phyloP scores from a whole-genome alignment of 2,329 filamentous ascomycete species.

The Phaeosphaeriaceae sp. region DNA sequence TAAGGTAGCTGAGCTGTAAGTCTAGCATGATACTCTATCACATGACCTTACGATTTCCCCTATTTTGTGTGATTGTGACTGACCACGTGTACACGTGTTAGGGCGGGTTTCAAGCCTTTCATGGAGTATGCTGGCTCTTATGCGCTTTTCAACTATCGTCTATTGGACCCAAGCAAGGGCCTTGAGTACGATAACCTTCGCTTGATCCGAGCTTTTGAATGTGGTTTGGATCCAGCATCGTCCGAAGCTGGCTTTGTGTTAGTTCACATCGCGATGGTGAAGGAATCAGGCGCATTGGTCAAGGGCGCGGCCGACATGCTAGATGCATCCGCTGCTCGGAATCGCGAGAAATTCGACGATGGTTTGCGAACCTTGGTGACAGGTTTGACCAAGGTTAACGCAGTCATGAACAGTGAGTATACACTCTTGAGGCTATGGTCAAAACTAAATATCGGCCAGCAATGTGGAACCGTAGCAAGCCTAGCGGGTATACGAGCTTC shows the following conservation, averaged over 20 bases:
- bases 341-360: constrained; percentile 67
- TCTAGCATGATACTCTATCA: too few relatives aligned
- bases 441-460: constrained; percentile 47
- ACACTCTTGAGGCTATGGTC: too few relatives aligned
- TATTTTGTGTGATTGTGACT: constrained; percentile 15
- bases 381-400: constrained; percentile 73
- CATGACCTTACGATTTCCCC: too few relatives aligned
- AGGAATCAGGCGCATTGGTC: constrained; percentile 79
- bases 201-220: constrained; percentile 88
- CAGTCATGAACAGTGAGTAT: constrained; percentile 73
- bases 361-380: constrained; percentile 57
- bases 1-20: constrained; percentile 83
- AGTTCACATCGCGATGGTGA: constrained; percentile 94
- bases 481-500: constrained; percentile 84
- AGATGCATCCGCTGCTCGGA: constrained; percentile 51
- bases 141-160: constrained; percentile 67
- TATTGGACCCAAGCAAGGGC: constrained; percentile 62
- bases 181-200: constrained; percentile 70
- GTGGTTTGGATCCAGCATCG: constrained; percentile 81
- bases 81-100: constrained; percentile 36
- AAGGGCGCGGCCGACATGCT: constrained; percentile 73
- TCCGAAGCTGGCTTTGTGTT: constrained; percentile 97
- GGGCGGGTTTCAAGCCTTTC: constrained; percentile 82
- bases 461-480: constrained; percentile 92
- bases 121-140: constrained; percentile 80